These are phyloP conservation scores for Ogataea pilisensis DNA, from an alignment of 805 yeast species.

Conservation along the genomic window DNA sequence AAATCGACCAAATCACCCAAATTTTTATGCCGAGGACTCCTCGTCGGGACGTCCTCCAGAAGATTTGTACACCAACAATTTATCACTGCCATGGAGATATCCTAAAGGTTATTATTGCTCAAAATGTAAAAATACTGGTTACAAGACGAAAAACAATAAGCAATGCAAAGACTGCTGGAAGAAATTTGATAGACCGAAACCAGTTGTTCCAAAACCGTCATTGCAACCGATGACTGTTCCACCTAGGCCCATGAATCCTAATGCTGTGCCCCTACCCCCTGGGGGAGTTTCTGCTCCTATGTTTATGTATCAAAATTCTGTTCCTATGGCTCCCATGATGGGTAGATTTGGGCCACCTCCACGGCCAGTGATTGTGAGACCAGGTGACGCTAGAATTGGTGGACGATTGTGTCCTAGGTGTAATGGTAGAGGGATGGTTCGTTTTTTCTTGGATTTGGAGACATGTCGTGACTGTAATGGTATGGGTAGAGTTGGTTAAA, in stretches of 20 bases:
- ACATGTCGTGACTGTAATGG: conserved; percentile 65
- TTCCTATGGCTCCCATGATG: conserved; percentile 11
- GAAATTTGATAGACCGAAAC: conserved; percentile 38
- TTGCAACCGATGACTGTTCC: conserved; percentile 15
- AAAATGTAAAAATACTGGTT: conserved; percentile 75
- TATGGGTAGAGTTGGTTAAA: conserved; percentile 48
- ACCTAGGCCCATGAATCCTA: conserved; percentile 22
- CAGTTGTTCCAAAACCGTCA: conserved; percentile 8
- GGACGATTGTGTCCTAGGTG: conserved; percentile 73
- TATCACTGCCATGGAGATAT: conserved; percentile 58
- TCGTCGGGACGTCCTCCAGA: conserved; percentile 10
- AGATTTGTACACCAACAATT: conserved; percentile 44
- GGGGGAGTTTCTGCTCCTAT: conserved; percentile 14
- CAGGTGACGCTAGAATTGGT: conserved; percentile 78
- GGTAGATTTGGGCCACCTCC: too few relatives aligned
- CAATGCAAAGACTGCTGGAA: conserved; percentile 72
- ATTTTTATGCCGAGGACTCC: conserved; percentile 5
- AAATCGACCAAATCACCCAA: conserved; percentile 11
- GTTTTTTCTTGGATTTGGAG: conserved; percentile 56
- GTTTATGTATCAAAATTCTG: conserved; percentile 7
- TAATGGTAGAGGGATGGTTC: conserved; percentile 56
- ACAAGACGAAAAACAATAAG: conserved; percentile 52
- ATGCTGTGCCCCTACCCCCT: conserved; percentile 25
- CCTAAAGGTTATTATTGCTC: conserved; percentile 59
- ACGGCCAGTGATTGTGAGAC: conserved; percentile 50